Evolutionary conservation across 2,329 filamentous ascomycete species (phyloP).

Genomic region (Claviceps digitariae): DNA sequence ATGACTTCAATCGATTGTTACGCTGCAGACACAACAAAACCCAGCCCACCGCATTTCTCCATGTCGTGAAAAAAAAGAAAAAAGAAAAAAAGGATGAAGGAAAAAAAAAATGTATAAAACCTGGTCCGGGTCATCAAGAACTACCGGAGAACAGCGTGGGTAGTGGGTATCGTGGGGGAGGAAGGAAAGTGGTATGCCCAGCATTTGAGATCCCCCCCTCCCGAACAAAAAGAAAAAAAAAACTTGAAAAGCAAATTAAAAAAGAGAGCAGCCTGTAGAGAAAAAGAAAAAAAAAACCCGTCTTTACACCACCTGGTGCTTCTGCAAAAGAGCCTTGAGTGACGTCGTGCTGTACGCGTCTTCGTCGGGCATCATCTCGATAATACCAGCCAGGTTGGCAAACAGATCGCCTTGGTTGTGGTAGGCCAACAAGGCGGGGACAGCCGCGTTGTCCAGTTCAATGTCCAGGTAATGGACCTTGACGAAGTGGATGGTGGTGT

Average conservation of each 20-base stretch:
- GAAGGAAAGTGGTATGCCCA: not conserved
- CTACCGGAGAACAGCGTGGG: not conserved
- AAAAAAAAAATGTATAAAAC: not conserved
- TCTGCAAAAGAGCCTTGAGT: constrained; percentile 37
- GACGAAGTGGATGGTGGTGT: constrained; percentile 70
- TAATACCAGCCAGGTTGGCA: constrained; percentile 74
- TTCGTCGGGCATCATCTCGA: constrained; percentile 69
- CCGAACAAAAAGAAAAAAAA: not conserved
- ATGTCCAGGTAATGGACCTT: constrained; percentile 86
- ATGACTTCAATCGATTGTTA: too few relatives aligned
- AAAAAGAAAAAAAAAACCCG: not conserved
- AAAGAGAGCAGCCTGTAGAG: not conserved
- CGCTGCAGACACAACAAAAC: too few relatives aligned
- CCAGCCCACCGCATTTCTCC: not conserved
- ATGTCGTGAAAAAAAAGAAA: not conserved
- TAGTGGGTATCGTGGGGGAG: not conserved
- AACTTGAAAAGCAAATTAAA: not conserved
- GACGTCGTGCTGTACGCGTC: constrained; percentile 42
- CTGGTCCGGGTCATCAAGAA: not conserved
- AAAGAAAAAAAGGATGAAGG: too few relatives aligned
- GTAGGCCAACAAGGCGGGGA: constrained; percentile 83
- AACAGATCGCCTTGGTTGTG: constrained; percentile 78
- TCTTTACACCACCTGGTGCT: constrained; percentile 36
- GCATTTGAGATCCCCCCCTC: not conserved
- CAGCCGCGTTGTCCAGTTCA: constrained; percentile 79